phyloP scores from a whole-genome alignment of 805 yeast genomes.

The Isabelozyma heimii region DNA sequence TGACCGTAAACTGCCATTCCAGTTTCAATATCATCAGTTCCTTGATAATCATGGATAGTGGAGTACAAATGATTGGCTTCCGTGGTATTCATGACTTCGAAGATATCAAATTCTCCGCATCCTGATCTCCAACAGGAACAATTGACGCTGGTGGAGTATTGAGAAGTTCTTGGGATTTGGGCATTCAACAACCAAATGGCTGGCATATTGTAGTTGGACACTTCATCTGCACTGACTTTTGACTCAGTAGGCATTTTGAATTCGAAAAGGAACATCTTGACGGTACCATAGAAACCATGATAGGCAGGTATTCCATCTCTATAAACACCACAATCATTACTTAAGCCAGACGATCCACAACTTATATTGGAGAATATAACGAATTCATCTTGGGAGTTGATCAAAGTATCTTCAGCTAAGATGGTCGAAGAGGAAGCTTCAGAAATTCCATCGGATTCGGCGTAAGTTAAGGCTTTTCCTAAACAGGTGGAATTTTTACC shows the following conservation, averaged over 20 bases:
- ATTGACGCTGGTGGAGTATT: constrained; percentile 56
- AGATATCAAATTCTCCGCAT: constrained; percentile 77
- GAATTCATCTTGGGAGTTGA: constrained; percentile 59
- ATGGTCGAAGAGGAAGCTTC: constrained; percentile 46
- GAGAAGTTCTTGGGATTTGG: constrained; percentile 71
- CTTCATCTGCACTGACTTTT: constrained; percentile 18
- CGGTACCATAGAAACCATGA: constrained; percentile 65
- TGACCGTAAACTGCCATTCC: constrained; percentile 61
- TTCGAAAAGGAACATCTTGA: constrained; percentile 71
- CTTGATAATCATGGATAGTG: constrained; percentile 76
- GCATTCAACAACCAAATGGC: constrained; percentile 78
- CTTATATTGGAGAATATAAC: constrained; percentile 55
- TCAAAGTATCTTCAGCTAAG: constrained; percentile 45
- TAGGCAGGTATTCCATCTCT: constrained; percentile 72
- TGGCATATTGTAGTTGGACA: constrained; percentile 56
- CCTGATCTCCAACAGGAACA: constrained; percentile 80
- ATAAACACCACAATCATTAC: constrained; percentile 71
- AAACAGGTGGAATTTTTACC: constrained; percentile 62
- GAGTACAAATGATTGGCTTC: constrained; percentile 55
- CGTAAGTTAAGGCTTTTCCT: constrained; percentile 66
- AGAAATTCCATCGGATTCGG: constrained; percentile 54
- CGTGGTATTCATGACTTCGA: constrained; percentile 68
- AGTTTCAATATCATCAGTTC: constrained; percentile 56
- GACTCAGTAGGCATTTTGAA: constrained; percentile 64
- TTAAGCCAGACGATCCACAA: constrained; percentile 54